Evolutionary conservation across 495 filamentous ascomycete species (phyloP).

Genomic region (Penicillium alfredii): DNA sequence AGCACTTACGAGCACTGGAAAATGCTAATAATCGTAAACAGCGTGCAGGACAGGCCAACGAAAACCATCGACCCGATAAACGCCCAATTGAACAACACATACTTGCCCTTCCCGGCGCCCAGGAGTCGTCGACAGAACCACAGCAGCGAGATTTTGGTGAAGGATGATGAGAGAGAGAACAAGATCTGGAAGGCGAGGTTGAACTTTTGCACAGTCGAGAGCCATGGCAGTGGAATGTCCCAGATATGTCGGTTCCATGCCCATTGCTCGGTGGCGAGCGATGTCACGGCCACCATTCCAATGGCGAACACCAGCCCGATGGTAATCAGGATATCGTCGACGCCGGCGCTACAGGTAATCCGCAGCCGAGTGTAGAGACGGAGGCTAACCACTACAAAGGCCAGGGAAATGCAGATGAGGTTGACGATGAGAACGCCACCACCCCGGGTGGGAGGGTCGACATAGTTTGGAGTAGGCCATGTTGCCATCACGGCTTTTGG

Average conservation of each 20-base stretch:
- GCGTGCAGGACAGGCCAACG: constrained; percentile 35
- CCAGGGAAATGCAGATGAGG: constrained; percentile 30
- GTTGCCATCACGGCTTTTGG: constrained; percentile 34
- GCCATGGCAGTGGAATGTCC: constrained; percentile 38
- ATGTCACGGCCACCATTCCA: constrained; percentile 40
- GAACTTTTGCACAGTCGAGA: constrained; percentile 35
- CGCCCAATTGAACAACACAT: constrained; percentile 31
- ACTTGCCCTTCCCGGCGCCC: constrained; percentile 32
- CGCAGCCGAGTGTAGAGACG: constrained; percentile 45
- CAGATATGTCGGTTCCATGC: constrained; percentile 54
- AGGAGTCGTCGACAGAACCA: constrained; percentile 52
- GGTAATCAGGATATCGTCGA: constrained; percentile 46
- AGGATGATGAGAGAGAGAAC: constrained; percentile 46
- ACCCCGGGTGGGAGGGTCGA: constrained; percentile 47
- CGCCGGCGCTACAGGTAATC: constrained; percentile 40
- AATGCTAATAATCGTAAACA: constrained; percentile 46
- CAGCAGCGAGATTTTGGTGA: constrained; percentile 54
- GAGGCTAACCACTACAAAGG: constrained; percentile 36
- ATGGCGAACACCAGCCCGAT: constrained; percentile 31
- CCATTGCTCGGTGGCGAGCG: constrained; percentile 36
- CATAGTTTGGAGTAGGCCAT: constrained; percentile 54
- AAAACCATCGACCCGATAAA: constrained; percentile 43
- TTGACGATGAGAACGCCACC: constrained; percentile 39
- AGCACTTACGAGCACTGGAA: constrained; percentile 54
- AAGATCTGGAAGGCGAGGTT: constrained; percentile 47